Evolutionary conservation across 768 basidiomycete genomes (phyloP).

Genomic region (Calocybe gangraenosa): DNA sequence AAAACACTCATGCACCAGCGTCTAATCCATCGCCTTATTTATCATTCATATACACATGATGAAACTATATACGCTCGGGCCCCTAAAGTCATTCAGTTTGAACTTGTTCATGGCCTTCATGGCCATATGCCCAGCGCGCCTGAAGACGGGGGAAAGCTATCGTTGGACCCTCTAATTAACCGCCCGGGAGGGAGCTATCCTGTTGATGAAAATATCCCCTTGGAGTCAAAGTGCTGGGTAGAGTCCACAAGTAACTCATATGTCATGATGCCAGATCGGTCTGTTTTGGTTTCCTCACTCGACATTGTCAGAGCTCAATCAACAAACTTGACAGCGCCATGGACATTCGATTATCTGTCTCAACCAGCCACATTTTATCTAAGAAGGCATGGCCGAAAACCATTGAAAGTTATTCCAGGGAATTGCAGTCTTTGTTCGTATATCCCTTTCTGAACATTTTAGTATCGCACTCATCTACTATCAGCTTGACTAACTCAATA

Average conservation of each 20-base stretch:
- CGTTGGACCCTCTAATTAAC: neutral
- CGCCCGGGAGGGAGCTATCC: neutral
- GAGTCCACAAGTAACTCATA: constrained; percentile 38
- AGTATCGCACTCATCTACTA: constrained; percentile 6
- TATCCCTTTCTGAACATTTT: neutral
- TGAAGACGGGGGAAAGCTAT: neutral
- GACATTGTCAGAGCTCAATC: neutral
- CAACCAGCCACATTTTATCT: constrained; percentile 25
- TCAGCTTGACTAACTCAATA: constrained; percentile 30
- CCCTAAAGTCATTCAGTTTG: constrained; percentile 31
- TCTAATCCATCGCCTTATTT: constrained; percentile 44
- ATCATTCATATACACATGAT: constrained; percentile 29
- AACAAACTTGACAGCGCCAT: constrained; percentile 37
- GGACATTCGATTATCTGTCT: constrained; percentile 50
- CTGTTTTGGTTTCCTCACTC: neutral
- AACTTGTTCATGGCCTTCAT: constrained; percentile 27
- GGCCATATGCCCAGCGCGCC: neutral
- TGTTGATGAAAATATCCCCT: constrained; percentile 7
- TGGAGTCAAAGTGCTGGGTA: constrained; percentile 24
- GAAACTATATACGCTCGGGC: neutral
- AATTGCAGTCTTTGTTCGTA: constrained; percentile 42
- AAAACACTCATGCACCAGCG: constrained; percentile 25
- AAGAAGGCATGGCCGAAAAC: constrained; percentile 32
- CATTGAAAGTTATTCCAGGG: constrained; percentile 36
- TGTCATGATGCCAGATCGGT: constrained; percentile 60